These are phyloP conservation scores for Allium cepa DNA, from an alignment of 106 monocot genomes.

Conservation along the genomic window DNA sequence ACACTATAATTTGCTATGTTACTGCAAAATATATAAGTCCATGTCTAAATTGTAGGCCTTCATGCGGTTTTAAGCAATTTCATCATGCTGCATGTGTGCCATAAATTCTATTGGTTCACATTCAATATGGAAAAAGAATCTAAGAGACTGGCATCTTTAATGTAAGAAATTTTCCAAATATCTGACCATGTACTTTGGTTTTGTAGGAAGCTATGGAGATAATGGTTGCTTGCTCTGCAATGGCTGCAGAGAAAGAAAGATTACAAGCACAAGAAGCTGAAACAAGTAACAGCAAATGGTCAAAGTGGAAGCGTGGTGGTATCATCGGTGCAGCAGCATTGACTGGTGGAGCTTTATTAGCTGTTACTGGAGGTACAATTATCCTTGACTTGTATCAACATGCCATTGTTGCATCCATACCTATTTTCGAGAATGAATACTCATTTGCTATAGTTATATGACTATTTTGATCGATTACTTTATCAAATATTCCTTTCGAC, in stretches of 20 bases:
- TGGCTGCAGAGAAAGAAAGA: constrained; percentile 77
- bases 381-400: not conserved
- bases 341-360: constrained; percentile 87
- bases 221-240: constrained; percentile 94
- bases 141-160: no score
- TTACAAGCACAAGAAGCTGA: constrained; percentile 33
- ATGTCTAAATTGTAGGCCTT: no score
- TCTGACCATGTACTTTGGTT: not conserved
- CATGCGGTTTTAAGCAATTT: no score
- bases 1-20: no score
- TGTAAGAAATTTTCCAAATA: no score
- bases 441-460: no score
- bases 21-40: no score
- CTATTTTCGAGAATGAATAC: not conserved
- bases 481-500: constrained; percentile 9
- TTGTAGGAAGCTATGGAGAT: constrained; percentile 92
- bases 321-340: constrained; percentile 97
- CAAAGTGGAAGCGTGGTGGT: constrained; percentile 88
- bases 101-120: no score
- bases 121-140: no score
- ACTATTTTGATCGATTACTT: no score
- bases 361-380: constrained; percentile 75
- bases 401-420: no score
- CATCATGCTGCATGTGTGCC: no score
- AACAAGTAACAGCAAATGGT: constrained; percentile 55